phyloP scores from a whole-genome alignment of 2,329 filamentous ascomycete species.

The Malbranchea zuffiana region DNA sequence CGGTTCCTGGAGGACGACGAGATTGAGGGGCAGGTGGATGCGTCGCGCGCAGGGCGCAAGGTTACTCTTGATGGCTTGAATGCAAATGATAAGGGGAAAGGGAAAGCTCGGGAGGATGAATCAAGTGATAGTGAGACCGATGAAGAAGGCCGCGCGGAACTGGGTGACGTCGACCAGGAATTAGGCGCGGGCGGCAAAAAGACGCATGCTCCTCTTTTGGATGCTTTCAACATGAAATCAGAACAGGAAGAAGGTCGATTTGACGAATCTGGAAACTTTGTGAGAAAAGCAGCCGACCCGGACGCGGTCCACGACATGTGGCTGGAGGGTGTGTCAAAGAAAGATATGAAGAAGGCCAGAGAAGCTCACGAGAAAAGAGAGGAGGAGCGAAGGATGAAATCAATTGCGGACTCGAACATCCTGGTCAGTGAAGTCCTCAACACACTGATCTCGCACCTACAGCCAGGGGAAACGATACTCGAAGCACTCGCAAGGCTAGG shows the following conservation, averaged over 20 bases:
- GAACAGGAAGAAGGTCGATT: constrained; percentile 91
- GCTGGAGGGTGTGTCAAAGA: constrained; percentile 86
- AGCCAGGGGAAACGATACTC: constrained; percentile 72
- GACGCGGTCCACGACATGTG: constrained; percentile 86
- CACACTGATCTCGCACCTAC: constrained; percentile 59
- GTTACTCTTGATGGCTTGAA: constrained; percentile 43
- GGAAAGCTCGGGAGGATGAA: constrained; percentile 40
- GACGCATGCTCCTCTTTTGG: constrained; percentile 82
- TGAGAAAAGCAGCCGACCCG: constrained; percentile 78
- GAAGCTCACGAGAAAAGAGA: constrained; percentile 81
- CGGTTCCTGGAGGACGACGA: constrained; percentile 50
- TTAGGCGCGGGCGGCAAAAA: constrained; percentile 84
- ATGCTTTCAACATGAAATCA: constrained; percentile 85
- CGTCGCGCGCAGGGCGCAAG: constrained; percentile 62
- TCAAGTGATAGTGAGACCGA: constrained; percentile 48
- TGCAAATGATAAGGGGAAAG: constrained; percentile 44
- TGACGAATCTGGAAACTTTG: constrained; percentile 81
- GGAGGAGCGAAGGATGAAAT: constrained; percentile 59
- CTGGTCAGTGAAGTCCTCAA: constrained; percentile 63
- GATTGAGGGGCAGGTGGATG: constrained; percentile 69
- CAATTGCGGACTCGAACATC: constrained; percentile 62
- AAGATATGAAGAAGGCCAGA: constrained; percentile 78
- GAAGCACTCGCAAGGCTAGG: constrained; percentile 78
- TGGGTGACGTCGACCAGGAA: constrained; percentile 75
- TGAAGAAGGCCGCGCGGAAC: constrained; percentile 57